Conservation (phyloP, 805 yeast genomes). For the Tetrapisispora fleetii region DNA sequence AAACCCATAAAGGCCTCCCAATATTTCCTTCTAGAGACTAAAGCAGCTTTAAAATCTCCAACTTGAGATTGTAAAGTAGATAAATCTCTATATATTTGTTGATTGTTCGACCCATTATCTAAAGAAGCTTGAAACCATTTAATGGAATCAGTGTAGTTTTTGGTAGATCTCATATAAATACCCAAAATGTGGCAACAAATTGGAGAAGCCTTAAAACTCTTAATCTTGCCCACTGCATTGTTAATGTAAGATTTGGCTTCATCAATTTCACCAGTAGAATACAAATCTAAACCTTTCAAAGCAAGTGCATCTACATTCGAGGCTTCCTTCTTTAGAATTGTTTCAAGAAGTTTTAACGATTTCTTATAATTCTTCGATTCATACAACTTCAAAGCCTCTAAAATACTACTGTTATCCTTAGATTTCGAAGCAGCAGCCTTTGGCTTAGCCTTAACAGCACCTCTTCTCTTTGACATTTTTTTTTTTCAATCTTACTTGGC, state of each 20-base stretch:
- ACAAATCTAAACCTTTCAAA: conserved; percentile 66
- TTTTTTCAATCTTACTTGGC: background rate
- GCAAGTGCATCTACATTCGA: conserved; percentile 74
- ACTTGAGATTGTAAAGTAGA: conserved; percentile 69
- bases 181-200: conserved; percentile 82
- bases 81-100: conserved; percentile 72
- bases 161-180: conserved; percentile 61
- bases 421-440: conserved; percentile 15
- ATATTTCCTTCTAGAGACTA: conserved; percentile 53
- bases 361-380: conserved; percentile 84
- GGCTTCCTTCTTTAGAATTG: conserved; percentile 64
- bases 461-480: conserved; percentile 19
- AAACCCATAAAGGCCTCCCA: conserved; percentile 70
- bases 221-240: conserved; percentile 51
- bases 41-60: conserved; percentile 58
- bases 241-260: conserved; percentile 56
- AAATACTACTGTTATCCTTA: conserved; percentile 70
- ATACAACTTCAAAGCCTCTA: conserved; percentile 72
- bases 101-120: conserved; percentile 69
- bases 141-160: conserved; percentile 66
- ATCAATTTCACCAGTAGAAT: conserved; percentile 44
- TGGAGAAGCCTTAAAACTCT: conserved; percentile 40
- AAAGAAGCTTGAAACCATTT: conserved; percentile 67
- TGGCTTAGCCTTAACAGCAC: conserved; percentile 8
- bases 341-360: conserved; percentile 66